Evolutionary conservation across 2,329 filamentous ascomycete species (phyloP).

Genomic region (Scytalidium lignicola): DNA sequence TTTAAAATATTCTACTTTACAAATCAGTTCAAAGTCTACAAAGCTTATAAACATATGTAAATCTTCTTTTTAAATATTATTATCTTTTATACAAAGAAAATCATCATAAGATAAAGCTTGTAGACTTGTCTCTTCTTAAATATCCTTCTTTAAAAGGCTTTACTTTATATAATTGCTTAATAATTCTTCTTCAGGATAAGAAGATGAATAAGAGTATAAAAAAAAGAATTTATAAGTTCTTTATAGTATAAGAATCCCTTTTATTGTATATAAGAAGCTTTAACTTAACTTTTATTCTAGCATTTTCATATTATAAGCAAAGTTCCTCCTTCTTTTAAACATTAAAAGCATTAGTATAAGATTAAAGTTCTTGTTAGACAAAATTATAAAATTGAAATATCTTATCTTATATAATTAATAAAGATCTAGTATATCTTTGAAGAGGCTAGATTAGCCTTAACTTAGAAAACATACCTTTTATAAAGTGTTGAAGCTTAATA

Average conservation of each 20-base stretch:
- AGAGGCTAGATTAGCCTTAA: background rate
- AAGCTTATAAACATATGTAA: constrained; percentile 3
- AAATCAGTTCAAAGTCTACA: background rate
- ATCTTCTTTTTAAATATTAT: constrained; percentile 6
- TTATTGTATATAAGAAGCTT: constrained; percentile 1
- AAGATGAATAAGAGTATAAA: constrained; percentile 6
- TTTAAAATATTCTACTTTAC: constrained; percentile 1
- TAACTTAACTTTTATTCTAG: constrained; percentile 5
- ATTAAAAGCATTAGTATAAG: background rate
- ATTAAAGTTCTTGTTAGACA: constrained; percentile 6
- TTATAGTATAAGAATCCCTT: constrained; percentile 1
- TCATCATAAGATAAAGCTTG: constrained; percentile 4
- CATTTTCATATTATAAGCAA: constrained; percentile 4
- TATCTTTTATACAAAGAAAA: constrained; percentile 6
- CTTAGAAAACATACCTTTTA: constrained; percentile 4
- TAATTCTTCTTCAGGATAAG: constrained; percentile 4
- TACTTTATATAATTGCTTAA: constrained; percentile 1
- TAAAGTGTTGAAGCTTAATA: background rate
- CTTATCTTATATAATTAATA: background rate
- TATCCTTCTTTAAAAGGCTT: constrained; percentile 2
- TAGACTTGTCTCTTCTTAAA: constrained; percentile 6
- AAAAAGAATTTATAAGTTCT: constrained; percentile 6
- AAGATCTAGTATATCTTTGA: background rate
- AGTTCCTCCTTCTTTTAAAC: constrained; percentile 3
- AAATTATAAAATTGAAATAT: background rate